These are phyloP conservation scores for Lactarius evosmus DNA, from an alignment of 768 basidiomycete species.

Conservation along the genomic window DNA sequence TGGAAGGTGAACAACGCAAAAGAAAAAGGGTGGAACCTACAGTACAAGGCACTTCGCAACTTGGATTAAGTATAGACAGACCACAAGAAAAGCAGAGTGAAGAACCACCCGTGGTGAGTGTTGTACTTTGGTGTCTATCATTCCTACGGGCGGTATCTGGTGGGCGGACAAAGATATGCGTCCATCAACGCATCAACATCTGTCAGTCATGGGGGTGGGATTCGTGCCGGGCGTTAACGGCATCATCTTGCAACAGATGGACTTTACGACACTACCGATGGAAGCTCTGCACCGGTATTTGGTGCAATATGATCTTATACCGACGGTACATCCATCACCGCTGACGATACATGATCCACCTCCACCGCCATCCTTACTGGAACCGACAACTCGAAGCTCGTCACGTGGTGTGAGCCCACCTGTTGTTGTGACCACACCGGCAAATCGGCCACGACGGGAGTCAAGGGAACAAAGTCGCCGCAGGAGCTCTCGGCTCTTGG, in stretches of 20 bases:
- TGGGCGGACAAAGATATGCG: neutral
- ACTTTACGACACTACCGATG: slow-evolving; percentile 69
- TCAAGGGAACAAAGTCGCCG: slow-evolving; percentile 56
- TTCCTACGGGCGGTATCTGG: neutral
- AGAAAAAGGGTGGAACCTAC: slow-evolving; percentile 61
- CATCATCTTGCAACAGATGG: slow-evolving; percentile 49
- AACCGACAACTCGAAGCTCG: slow-evolving; percentile 40
- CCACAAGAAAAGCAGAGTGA: slow-evolving; percentile 28
- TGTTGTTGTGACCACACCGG: slow-evolving; percentile 47
- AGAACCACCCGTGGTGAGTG: slow-evolving; percentile 22
- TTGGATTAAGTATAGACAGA: slow-evolving; percentile 20
- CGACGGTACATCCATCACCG: slow-evolving; percentile 67
- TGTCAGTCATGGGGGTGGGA: neutral
- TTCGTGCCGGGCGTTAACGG: neutral
- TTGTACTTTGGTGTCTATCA: neutral
- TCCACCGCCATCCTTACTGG: slow-evolving; percentile 57
- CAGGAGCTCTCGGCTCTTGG: slow-evolving; percentile 68
- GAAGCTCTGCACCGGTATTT: slow-evolving; percentile 69
- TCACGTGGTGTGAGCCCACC: slow-evolving; percentile 53
- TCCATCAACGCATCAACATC: slow-evolving; percentile 13
- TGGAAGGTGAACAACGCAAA: slow-evolving; percentile 72
- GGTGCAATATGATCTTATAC: slow-evolving; percentile 67
- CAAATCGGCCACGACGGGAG: slow-evolving; percentile 71
- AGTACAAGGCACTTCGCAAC: slow-evolving; percentile 24
- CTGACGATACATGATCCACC: slow-evolving; percentile 65